Evolutionary conservation across 495 filamentous ascomycete genomes (phyloP).

Genomic region (Talaromyces nanjingensis): DNA sequence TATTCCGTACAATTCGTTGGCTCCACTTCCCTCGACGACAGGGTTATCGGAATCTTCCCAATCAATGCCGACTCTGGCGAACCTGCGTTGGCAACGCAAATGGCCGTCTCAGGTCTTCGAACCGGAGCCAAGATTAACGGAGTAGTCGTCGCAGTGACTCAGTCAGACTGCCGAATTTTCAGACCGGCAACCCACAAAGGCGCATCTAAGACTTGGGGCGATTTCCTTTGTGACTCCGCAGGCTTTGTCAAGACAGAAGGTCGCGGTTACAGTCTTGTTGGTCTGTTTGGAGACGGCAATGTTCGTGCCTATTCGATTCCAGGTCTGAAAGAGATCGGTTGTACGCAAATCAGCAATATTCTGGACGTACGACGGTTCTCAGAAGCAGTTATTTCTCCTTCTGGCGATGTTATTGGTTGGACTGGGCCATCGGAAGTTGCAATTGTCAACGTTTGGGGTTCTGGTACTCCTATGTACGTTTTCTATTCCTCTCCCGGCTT

Average conservation of each 20-base stretch:
- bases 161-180: constrained; percentile 73
- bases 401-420: constrained; percentile 81
- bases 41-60: constrained; percentile 67
- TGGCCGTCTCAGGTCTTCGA: constrained; percentile 62
- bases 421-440: constrained; percentile 81
- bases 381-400: constrained; percentile 60
- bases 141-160: constrained; percentile 60
- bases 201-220: constrained; percentile 80
- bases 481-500: not conserved
- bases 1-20: constrained; percentile 73
- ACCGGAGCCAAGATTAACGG: constrained; percentile 66
- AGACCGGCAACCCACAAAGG: constrained; percentile 79
- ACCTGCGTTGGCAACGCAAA: constrained; percentile 66
- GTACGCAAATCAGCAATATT: constrained; percentile 48
- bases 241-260: constrained; percentile 64
- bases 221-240: constrained; percentile 71
- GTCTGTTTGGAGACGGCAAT: constrained; percentile 73
- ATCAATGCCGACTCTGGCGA: constrained; percentile 71
- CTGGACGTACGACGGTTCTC: constrained; percentile 67
- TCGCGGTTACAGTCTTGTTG: constrained; percentile 69
- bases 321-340: constrained; percentile 77
- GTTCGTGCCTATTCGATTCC: constrained; percentile 79
- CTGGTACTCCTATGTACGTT: constrained; percentile 49
- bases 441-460: constrained; percentile 74
- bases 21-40: constrained; percentile 56